These are phyloP conservation scores for Cordyceps pruinosa DNA, from an alignment of 2,329 filamentous ascomycete species.

Conservation along the genomic window DNA sequence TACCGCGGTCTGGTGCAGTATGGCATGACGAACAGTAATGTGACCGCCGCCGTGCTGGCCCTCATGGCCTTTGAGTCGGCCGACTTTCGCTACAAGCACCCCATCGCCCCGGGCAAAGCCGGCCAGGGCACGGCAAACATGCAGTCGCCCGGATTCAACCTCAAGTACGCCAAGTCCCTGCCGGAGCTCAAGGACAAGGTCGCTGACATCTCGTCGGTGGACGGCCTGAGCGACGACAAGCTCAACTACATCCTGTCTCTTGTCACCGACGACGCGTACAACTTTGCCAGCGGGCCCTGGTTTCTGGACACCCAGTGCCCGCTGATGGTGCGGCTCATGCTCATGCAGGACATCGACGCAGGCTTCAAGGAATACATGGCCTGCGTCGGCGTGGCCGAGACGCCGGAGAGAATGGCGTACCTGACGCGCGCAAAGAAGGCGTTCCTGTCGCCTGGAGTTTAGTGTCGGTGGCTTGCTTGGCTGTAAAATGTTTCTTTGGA, in stretches of 20 bases:
- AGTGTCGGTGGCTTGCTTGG: background rate
- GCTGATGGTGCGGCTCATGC: slow-evolving; percentile 22
- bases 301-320: slow-evolving; percentile 41
- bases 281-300: slow-evolving; percentile 49
- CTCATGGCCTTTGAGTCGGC: slow-evolving; percentile 66
- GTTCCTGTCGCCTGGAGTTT: slow-evolving; percentile 30
- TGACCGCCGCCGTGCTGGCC: slow-evolving; percentile 62
- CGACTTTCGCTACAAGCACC: slow-evolving; percentile 65
- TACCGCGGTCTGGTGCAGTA: slow-evolving; percentile 50
- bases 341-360: slow-evolving; percentile 31
- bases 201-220: slow-evolving; percentile 21
- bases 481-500: no score
- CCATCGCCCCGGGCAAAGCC: slow-evolving; percentile 47
- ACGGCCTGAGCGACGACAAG: slow-evolving; percentile 24
- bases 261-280: slow-evolving; percentile 42
- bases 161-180: slow-evolving; percentile 40
- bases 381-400: slow-evolving; percentile 36
- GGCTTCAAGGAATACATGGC: slow-evolving; percentile 41
- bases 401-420: slow-evolving; percentile 31
- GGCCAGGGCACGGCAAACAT: slow-evolving; percentile 65
- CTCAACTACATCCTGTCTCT: slow-evolving; percentile 37
- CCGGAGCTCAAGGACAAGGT: slow-evolving; percentile 29
- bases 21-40: slow-evolving; percentile 43
- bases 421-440: slow-evolving; percentile 41
- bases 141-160: slow-evolving; percentile 40